These are phyloP conservation scores for Leishmania amazonensis DNA, from an alignment of 208 protist species.

Conservation along the genomic window DNA sequence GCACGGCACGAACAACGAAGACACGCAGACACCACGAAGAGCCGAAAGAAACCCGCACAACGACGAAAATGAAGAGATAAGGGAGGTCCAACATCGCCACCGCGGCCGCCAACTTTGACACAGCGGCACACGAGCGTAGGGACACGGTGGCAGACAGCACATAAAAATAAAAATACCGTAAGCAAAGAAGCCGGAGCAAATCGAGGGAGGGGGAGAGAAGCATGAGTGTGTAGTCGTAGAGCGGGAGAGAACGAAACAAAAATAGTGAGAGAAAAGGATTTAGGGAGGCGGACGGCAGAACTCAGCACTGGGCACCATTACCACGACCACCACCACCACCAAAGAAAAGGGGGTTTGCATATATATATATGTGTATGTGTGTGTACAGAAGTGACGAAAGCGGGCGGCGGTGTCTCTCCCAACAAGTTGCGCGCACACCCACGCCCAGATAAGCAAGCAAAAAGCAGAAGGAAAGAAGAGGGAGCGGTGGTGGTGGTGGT, in stretches of 20 bases:
- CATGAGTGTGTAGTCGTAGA: background rate
- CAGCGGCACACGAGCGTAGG: background rate
- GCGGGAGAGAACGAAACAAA: background rate
- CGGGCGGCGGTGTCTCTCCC: background rate
- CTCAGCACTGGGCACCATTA: background rate
- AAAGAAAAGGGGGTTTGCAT: background rate
- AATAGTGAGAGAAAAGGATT: too few species aligned
- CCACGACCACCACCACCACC: background rate
- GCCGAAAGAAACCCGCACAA: background rate
- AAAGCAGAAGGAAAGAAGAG: background rate
- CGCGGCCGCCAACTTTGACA: background rate
- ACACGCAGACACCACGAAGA: background rate
- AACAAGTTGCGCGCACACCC: background rate
- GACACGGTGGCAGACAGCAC: background rate
- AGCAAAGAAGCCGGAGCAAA: background rate
- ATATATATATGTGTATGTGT: background rate
- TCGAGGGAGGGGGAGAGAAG: background rate
- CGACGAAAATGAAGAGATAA: background rate
- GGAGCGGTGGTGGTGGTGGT: too few species aligned
- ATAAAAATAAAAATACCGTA: background rate
- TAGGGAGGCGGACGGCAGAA: background rate
- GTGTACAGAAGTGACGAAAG: too few species aligned
- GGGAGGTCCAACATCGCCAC: background rate
- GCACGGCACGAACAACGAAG: background rate
- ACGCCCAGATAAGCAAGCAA: background rate